These are phyloP conservation scores for Lizonia empirigonia DNA, from an alignment of 2,329 filamentous ascomycete species.

Conservation along the genomic window DNA sequence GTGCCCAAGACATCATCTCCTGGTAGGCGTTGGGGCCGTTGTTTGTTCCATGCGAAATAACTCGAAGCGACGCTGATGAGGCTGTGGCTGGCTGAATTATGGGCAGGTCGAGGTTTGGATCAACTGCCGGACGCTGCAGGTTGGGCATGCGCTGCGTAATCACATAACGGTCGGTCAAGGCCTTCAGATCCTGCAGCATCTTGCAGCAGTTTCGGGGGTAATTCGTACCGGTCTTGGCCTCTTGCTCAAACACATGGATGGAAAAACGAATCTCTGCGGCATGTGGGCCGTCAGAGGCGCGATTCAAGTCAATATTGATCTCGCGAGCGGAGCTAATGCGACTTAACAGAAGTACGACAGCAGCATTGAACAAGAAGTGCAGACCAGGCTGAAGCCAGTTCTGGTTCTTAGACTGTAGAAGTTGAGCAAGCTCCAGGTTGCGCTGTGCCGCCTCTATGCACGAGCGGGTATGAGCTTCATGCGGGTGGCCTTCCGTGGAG, in stretches of 20 bases:
- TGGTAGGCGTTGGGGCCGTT: not conserved
- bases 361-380: conserved; percentile 38
- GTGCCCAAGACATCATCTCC: conserved; percentile 1
- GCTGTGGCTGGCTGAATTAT: not conserved
- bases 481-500: conserved; percentile 19
- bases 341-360: conserved; percentile 32
- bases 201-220: conserved; percentile 33
- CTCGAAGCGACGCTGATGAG: not conserved
- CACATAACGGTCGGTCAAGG: conserved; percentile 29
- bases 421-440: conserved; percentile 29
- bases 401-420: conserved; percentile 12
- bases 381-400: conserved; percentile 31
- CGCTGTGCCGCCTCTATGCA: conserved; percentile 28
- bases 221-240: conserved; percentile 31
- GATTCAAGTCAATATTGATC: not conserved
- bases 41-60: not conserved
- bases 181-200: conserved; percentile 32
- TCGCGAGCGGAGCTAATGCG: conserved; percentile 17
- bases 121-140: not conserved
- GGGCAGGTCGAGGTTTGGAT: not conserved
- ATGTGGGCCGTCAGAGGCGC: conserved; percentile 1
- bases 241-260: conserved; percentile 30
- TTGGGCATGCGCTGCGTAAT: not conserved
- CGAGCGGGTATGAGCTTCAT: conserved; percentile 18
- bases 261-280: conserved; percentile 27